A percentile compares a stretch with the other conserved stretches of the same genome.
Evolutionary conservation across 306 rosid genomes (phyloP).

Genomic region (Lupinus albus): DNA sequence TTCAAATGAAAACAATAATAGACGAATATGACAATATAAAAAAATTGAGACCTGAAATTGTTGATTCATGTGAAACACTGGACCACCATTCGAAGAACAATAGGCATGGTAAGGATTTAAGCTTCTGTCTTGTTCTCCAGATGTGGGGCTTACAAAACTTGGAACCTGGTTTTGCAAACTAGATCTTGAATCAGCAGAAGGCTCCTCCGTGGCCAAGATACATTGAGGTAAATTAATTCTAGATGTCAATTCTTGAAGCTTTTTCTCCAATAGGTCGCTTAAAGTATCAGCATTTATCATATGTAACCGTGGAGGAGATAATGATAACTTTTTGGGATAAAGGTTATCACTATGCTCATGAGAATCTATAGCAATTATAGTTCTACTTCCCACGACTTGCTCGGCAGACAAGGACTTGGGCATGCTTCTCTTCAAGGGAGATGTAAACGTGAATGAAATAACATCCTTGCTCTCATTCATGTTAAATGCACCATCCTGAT

Average conservation of each 20-base stretch:
- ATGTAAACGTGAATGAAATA: constrained; percentile 85
- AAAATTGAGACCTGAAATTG: constrained; percentile 56
- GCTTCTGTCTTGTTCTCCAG: constrained; percentile 41
- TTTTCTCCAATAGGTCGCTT: constrained; percentile 81
- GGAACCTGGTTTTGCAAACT: constrained; percentile 47
- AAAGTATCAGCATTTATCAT: constrained; percentile 64
- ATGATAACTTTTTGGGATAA: constrained; percentile 45
- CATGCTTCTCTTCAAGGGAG: constrained; percentile 67
- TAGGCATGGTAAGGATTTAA: constrained; percentile 32
- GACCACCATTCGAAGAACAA: constrained; percentile 49
- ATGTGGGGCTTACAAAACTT: constrained; percentile 34
- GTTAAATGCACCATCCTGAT: constrained; percentile 45
- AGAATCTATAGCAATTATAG: constrained; percentile 47
- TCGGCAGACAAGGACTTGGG: constrained; percentile 49
- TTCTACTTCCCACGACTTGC: constrained; percentile 42
- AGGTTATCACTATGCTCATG: constrained; percentile 43
- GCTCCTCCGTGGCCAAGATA: constrained; percentile 48
- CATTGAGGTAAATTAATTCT: constrained; percentile 58
- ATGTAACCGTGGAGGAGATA: constrained; percentile 55
- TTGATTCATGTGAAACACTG: constrained; percentile 43
- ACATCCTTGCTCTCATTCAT: constrained; percentile 66
- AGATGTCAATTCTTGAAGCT: constrained; percentile 74
- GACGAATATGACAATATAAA: constrained; percentile 23
- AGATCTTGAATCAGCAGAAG: constrained; percentile 51
- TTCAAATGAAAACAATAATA: constrained; percentile 11